These are phyloP conservation scores for Actinomortierella ambigua DNA, from an alignment of 371 early-diverging fungal species.

Conservation along the genomic window DNA sequence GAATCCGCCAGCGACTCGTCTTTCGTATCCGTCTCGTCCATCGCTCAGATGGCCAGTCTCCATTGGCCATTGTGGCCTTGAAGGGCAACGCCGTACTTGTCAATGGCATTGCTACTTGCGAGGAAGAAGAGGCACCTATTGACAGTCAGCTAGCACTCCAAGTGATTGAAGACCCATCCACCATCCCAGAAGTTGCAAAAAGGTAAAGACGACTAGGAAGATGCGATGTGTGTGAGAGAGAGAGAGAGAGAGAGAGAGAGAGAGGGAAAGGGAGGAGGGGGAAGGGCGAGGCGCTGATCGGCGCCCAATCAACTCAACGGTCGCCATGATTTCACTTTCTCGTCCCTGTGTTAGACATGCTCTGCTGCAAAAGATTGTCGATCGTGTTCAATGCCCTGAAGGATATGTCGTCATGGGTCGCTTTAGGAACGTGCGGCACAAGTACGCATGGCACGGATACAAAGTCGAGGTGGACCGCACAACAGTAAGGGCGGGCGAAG, in stretches of 20 bases:
- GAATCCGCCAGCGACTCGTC: slow-evolving; percentile 28
- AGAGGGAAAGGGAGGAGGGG: too few relatives aligned
- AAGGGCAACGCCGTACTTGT: slow-evolving; percentile 45
- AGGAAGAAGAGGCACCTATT: slow-evolving; percentile 36
- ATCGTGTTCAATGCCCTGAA: slow-evolving; percentile 26
- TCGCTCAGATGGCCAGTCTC: slow-evolving; percentile 14
- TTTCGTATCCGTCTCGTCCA: slow-evolving; percentile 39
- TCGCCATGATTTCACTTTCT: too few relatives aligned
- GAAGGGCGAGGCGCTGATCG: too few relatives aligned
- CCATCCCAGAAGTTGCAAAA: slow-evolving; percentile 24
- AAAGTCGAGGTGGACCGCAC: slow-evolving; percentile 39
- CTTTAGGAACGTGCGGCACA: slow-evolving; percentile 36
- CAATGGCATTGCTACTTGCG: slow-evolving; percentile 32
- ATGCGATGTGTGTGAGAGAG: too few relatives aligned
- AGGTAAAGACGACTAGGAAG: slow-evolving; percentile 8
- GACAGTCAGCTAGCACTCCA: slow-evolving; percentile 16
- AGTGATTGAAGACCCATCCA: slow-evolving; percentile 24
- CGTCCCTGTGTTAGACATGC: slow-evolving; percentile 33
- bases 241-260: too few relatives aligned
- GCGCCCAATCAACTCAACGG: too few relatives aligned
- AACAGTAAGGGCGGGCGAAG: slow-evolving; percentile 12
- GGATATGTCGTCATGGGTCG: slow-evolving; percentile 40
- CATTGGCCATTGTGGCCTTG: slow-evolving; percentile 30
- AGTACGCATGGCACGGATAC: slow-evolving; percentile 34
- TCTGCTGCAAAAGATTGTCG: slow-evolving; percentile 34